Percentiles rank a stretch among this genome's conserved stretches.
Conservation (phyloP, 2,329 filamentous ascomycete genomes). For the Ceratocystis cubensis region DNA sequence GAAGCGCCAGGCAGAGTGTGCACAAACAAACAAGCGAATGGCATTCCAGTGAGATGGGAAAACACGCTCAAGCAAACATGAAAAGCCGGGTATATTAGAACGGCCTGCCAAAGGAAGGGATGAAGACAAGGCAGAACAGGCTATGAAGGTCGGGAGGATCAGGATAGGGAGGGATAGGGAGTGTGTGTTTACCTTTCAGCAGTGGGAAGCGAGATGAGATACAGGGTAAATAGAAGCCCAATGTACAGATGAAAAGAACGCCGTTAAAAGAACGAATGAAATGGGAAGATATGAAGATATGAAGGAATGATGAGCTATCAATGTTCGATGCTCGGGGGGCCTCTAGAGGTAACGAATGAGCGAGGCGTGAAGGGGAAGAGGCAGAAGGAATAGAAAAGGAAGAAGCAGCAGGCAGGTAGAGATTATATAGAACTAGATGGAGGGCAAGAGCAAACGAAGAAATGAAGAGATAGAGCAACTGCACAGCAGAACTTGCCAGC, state of each 20-base stretch:
- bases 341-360: neutral
- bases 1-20: neutral
- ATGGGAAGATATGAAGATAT: neutral
- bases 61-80: neutral
- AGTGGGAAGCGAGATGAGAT: neutral
- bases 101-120: neutral
- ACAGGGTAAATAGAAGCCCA: neutral
- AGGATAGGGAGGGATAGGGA: neutral
- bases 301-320: neutral
- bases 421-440: neutral
- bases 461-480: conserved; percentile 16
- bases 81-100: neutral
- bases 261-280: conserved; percentile 9
- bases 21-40: neutral
- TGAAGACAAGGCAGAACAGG: neutral
- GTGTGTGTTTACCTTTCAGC: conserved; percentile 8
- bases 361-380: neutral
- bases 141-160: neutral
- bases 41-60: neutral
- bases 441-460: neutral
- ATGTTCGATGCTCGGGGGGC: neutral
- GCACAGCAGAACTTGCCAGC: conserved; percentile 16
- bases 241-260: neutral
- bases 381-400: neutral
- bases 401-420: neutral